Conservation (phyloP, 2,329 filamentous ascomycete genomes). For the Fusarium sp. region DNA sequence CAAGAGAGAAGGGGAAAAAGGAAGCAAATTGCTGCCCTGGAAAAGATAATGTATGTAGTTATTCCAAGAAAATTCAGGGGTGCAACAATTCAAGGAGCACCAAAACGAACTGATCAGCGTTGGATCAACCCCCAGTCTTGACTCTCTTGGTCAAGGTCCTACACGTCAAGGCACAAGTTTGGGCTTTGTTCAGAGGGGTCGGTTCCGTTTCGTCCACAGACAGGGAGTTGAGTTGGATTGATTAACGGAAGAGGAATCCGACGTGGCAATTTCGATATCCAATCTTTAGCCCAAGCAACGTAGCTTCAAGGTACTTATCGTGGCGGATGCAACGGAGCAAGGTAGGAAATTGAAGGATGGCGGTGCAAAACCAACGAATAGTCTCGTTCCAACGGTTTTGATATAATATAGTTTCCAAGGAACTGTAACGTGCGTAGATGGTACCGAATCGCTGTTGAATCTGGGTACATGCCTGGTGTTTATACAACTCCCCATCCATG, state of each 20-base stretch:
- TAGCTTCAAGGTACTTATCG: conserved; percentile 27
- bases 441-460: neutral
- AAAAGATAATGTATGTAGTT: neutral
- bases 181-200: conserved; percentile 37
- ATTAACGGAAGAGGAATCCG: conserved; percentile 9
- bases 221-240: neutral
- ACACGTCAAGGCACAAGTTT: conserved; percentile 41
- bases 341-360: conserved; percentile 27
- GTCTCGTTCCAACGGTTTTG: conserved; percentile 1
- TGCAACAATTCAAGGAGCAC: conserved; percentile 26
- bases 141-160: conserved; percentile 40
- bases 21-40: neutral
- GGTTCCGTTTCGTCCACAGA: conserved; percentile 30
- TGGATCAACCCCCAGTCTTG: conserved; percentile 37
- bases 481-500: conserved; percentile 25
- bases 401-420: conserved; percentile 8
- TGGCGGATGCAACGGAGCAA: conserved; percentile 33
- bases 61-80: conserved; percentile 37
- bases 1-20: neutral
- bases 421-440: neutral
- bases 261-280: conserved; percentile 42
- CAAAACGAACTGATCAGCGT: conserved; percentile 29
- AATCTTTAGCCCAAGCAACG: too few relatives aligned
- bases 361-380: conserved; percentile 18
- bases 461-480: conserved; percentile 18